Conservation (phyloP, 1,284 basidiomycete genomes). For the Wallemia hederae region DNA sequence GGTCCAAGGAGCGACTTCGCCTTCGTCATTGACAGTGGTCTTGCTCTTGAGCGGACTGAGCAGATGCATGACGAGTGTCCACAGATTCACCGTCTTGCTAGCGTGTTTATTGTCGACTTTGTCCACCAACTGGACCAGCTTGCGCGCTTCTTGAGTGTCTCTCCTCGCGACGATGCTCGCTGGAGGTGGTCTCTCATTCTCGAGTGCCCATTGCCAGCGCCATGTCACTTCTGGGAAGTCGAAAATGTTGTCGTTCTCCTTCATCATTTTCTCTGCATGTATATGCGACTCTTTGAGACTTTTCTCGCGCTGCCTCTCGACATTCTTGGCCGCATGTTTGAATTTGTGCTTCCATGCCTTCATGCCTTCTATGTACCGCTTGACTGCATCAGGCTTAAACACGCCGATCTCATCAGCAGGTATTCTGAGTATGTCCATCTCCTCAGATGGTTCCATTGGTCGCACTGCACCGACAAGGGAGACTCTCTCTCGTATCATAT, state of each 20-base stretch:
- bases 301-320: slow-evolving; percentile 6
- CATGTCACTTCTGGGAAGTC: slow-evolving; percentile 1
- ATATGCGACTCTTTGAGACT: slow-evolving; percentile 3
- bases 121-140: neutral
- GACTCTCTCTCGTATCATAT: slow-evolving; percentile 66
- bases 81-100: neutral
- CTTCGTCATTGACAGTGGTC: neutral
- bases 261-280: slow-evolving; percentile 2
- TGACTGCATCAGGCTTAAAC: slow-evolving; percentile 20
- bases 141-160: slow-evolving; percentile 4
- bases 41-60: neutral
- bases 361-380: slow-evolving; percentile 6
- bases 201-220: slow-evolving; percentile 1
- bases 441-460: slow-evolving; percentile 37
- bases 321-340: slow-evolving; percentile 4
- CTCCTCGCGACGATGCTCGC: slow-evolving; percentile 6
- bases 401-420: slow-evolving; percentile 25
- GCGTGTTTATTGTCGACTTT: neutral
- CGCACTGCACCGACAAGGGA: slow-evolving; percentile 44
- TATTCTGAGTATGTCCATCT: slow-evolving; percentile 35
- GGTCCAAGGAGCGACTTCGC: neutral
- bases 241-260: slow-evolving; percentile 2
- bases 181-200: slow-evolving; percentile 5
- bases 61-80: neutral
- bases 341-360: slow-evolving; percentile 4